Evolutionary conservation across 306 rosid species (phyloP).

Genomic region (Quercus wislizeni): DNA sequence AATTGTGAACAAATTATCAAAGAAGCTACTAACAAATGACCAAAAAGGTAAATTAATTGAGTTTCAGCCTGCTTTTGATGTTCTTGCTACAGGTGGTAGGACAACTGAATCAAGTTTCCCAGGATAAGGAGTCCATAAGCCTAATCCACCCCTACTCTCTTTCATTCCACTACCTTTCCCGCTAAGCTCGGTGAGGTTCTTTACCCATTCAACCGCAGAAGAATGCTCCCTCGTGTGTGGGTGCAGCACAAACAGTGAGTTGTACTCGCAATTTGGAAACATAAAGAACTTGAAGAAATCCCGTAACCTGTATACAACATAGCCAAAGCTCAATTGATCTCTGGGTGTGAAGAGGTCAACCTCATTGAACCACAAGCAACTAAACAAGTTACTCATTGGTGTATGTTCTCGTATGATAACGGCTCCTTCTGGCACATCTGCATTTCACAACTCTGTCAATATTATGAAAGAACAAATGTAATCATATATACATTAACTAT

Average conservation of each 20-base stretch:
- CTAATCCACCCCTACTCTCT: slow-evolving; percentile 90
- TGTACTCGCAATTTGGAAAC: slow-evolving; percentile 97
- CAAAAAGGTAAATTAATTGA: slow-evolving; percentile 1
- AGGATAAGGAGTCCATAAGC: slow-evolving; percentile 91
- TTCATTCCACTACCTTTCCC: slow-evolving; percentile 46
- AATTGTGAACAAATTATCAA: neutral
- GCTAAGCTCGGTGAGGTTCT: slow-evolving; percentile 62
- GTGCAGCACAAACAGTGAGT: slow-evolving; percentile 88
- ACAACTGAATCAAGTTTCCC: slow-evolving; percentile 63
- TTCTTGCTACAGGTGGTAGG: slow-evolving; percentile 67
- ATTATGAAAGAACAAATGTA: neutral
- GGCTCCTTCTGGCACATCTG: slow-evolving; percentile 99
- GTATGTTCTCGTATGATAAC: slow-evolving; percentile 83
- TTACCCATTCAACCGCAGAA: slow-evolving; percentile 97
- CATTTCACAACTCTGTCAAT: slow-evolving; percentile 26
- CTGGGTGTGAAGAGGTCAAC: slow-evolving; percentile 96
- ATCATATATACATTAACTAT: neutral
- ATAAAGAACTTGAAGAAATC: slow-evolving; percentile 63
- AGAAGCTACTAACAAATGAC: neutral
- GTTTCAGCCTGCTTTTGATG: slow-evolving; percentile 91
- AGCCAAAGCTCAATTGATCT: slow-evolving; percentile 98
- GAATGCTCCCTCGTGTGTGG: slow-evolving; percentile 99
- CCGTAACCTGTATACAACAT: slow-evolving; percentile 79
- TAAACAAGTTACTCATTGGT: slow-evolving; percentile 70
- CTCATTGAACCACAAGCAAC: slow-evolving; percentile 99